Evolutionary conservation across 306 rosid genomes (phyloP), one percentile per base, ranked within the genome.

Genomic region (Hippophae tibetana): DNA sequence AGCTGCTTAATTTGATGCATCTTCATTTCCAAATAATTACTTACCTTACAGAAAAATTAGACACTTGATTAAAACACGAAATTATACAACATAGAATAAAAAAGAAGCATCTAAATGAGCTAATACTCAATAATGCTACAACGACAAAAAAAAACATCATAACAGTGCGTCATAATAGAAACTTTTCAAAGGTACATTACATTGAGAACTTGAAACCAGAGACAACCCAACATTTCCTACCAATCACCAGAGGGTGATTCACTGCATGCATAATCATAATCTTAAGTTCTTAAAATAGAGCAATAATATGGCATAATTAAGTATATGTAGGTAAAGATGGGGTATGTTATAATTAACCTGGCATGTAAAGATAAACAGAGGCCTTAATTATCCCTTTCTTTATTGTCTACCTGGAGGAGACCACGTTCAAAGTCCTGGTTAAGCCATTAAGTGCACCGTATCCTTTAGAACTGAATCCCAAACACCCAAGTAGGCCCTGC

Each of bases 401-500:
- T 25, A 10, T 26, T 46, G 52, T 53, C 59, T 63, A 63, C 68
- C 60, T 42, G 43, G 68, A 63, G 26, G 68, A 53, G 43, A 63
- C 68, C 3, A 59, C 59, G 23, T 63, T 63, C 60, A 63, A 52
- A 6, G 58, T 52, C 23, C 68, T 41, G 6, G 52, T 43, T 45
- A 63, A 10, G 5, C 64, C 64, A 47, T 13, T 60, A 12, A 60
- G 54, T 43, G 64, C 64, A 27, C 45, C 54, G 54, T 60, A 60
- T 23, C 64, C 64, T 47, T 60, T 60, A 13, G 54, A 27, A 13
- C 18, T 71, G 13, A 71, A 60, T 42, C 76, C 60, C 63, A 66
- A 43, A 59, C 72, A 72, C n/a, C 76, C 67, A 9, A 72, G 51
- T 23, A 72, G 49, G 0, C 71, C 67, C 25, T 61, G 67, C 60